Conservation (phyloP, 345 rosid species). For the Dimocarpus longan region DNA sequence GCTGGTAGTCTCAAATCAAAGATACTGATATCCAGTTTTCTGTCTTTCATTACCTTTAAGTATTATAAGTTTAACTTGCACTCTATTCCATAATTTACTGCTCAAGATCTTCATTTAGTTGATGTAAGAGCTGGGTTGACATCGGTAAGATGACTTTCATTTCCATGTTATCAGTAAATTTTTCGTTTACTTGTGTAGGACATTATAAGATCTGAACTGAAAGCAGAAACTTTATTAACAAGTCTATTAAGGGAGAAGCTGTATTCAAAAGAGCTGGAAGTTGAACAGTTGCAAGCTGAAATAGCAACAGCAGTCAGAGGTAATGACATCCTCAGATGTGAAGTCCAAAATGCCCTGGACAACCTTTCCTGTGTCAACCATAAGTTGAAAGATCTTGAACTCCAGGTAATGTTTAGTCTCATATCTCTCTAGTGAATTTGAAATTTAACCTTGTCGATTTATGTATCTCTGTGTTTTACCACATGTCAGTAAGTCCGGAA, state of each 20-base stretch:
- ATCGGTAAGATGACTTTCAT: neutral
- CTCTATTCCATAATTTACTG: neutral
- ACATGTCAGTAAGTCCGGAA: no score
- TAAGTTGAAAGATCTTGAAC: slow-evolving; percentile 76
- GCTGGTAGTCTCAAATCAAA: neutral
- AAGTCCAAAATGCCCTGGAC: slow-evolving; percentile 73
- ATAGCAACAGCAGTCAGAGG: slow-evolving; percentile 81
- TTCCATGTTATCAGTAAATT: slow-evolving; percentile 15
- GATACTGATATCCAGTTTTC: neutral
- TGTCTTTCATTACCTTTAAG: neutral
- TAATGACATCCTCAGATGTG: slow-evolving; percentile 69
- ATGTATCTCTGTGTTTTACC: neutral
- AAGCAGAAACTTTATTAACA: slow-evolving; percentile 74
- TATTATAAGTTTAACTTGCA: slow-evolving; percentile 5
- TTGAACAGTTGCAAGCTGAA: slow-evolving; percentile 85
- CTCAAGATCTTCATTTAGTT: slow-evolving; percentile 4
- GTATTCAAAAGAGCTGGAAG: slow-evolving; percentile 80
- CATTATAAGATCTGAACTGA: slow-evolving; percentile 56
- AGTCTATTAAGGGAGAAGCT: slow-evolving; percentile 81
- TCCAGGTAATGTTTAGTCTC: slow-evolving; percentile 54
- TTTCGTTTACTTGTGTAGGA: slow-evolving; percentile 48
- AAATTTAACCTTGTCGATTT: neutral
- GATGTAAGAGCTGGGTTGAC: neutral
- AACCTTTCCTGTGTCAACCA: slow-evolving; percentile 64
- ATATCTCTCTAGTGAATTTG: neutral